phyloP scores from a whole-genome alignment of 2,329 filamentous ascomycete genomes.

The Hortaea werneckii region DNA sequence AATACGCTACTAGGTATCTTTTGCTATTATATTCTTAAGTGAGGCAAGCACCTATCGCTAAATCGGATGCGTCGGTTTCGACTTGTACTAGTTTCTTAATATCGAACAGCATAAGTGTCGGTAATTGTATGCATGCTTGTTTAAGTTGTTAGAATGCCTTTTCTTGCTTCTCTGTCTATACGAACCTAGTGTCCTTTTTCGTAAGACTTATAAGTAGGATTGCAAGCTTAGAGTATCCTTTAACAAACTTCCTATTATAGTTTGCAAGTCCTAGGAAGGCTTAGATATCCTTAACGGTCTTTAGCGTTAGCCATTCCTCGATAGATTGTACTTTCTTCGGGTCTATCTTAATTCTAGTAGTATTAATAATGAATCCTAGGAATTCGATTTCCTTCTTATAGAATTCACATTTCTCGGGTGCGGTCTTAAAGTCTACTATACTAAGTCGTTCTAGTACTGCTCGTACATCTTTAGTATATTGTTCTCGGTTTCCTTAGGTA shows the following conservation, averaged over 20 bases:
- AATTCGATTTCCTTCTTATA: constrained; percentile 20
- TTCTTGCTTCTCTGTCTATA: constrained; percentile 3
- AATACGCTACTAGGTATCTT: constrained; percentile 14
- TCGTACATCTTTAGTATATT: constrained; percentile 17
- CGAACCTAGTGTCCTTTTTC: constrained; percentile 4
- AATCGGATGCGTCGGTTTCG: constrained; percentile 1
- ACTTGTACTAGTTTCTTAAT: constrained; percentile 2
- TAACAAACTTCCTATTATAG: constrained; percentile 9
- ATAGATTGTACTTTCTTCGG: constrained; percentile 17
- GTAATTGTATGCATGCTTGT: not conserved
- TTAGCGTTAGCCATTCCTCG: constrained; percentile 14
- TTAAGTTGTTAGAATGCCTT: constrained; percentile 5
- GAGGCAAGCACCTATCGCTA: constrained; percentile 1
- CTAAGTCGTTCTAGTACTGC: constrained; percentile 17
- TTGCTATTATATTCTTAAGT: constrained; percentile 1
- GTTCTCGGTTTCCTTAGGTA: constrained; percentile 11
- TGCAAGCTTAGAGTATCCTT: constrained; percentile 6
- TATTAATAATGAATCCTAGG: constrained; percentile 22
- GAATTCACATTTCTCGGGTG: constrained; percentile 23
- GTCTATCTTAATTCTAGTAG: constrained; percentile 18
- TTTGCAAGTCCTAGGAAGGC: constrained; percentile 11
- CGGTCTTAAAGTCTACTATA: constrained; percentile 7
- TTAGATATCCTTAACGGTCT: constrained; percentile 13
- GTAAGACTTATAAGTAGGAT: constrained; percentile 6
- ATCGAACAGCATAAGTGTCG: constrained; percentile 7